Conservation (phyloP, 352 stramenopile species). For the Phytophthora hybrid region DNA sequence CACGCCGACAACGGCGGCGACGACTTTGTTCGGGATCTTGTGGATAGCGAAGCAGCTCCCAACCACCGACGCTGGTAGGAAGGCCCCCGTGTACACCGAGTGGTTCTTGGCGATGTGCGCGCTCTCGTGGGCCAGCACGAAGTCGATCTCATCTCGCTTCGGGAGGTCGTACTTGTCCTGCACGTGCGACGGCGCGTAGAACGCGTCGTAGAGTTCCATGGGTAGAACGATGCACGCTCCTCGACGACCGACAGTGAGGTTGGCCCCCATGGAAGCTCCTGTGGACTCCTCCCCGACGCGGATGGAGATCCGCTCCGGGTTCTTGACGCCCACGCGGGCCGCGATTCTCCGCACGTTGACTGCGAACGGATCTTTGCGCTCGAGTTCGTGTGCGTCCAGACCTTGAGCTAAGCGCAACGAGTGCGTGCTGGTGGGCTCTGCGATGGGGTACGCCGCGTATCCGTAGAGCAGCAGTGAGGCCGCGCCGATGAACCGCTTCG, state of each 20-base stretch:
- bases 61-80: conserved; percentile 72
- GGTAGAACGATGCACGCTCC: conserved; percentile 80
- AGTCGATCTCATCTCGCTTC: conserved; percentile 80
- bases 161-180: conserved; percentile 66
- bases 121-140: conserved; percentile 85
- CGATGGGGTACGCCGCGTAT: conserved; percentile 60
- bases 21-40: conserved; percentile 81
- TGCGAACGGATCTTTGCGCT: conserved; percentile 67
- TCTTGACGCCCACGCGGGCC: conserved; percentile 66
- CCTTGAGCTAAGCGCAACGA: conserved; percentile 71
- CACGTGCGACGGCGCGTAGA: conserved; percentile 61
- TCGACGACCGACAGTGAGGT: conserved; percentile 60
- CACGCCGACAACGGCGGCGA: conserved; percentile 58
- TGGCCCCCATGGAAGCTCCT: conserved; percentile 71
- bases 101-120: conserved; percentile 88
- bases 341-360: conserved; percentile 72
- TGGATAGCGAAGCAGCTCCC: conserved; percentile 61
- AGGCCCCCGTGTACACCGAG: conserved; percentile 65
- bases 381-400: conserved; percentile 61
- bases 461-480: conserved; percentile 41
- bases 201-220: conserved; percentile 83
- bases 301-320: conserved; percentile 74
- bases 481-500: conserved; percentile 41
- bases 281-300: conserved; percentile 67
- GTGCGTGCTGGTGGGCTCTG: conserved; percentile 64